Percentiles rank a stretch among this genome's conserved stretches.
These are phyloP conservation scores for Aspergillus ochraceoroseus DNA, from an alignment of 2,329 filamentous ascomycete genomes.

Conservation along the genomic window DNA sequence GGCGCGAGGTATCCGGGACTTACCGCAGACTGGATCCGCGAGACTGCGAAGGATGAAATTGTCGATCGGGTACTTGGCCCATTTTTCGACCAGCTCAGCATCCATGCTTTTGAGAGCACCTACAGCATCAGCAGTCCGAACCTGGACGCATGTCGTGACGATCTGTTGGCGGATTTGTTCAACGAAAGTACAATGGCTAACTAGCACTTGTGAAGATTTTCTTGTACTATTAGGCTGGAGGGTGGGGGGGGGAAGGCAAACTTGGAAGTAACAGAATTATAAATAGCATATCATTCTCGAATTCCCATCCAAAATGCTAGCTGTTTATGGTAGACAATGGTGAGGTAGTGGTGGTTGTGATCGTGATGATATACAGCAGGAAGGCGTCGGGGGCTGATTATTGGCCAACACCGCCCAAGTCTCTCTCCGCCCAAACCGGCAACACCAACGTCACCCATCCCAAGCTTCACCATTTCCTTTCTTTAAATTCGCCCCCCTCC, in stretches of 20 bases:
- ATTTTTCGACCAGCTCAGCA: slow-evolving; percentile 87
- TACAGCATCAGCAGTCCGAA: slow-evolving; percentile 77
- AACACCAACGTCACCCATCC: slow-evolving; percentile 18
- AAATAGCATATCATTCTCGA: too few species aligned
- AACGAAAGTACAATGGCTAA: slow-evolving; percentile 61
- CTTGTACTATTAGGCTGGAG: too few species aligned
- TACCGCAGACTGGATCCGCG: slow-evolving; percentile 47
- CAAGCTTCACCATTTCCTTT: slow-evolving; percentile 10
- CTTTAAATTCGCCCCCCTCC: slow-evolving; percentile 1
- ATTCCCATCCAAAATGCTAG: not conserved
- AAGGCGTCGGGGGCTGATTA: slow-evolving; percentile 4
- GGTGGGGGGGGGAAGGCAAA: too few species aligned
- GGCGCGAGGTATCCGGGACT: slow-evolving; percentile 41
- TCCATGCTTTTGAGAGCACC: slow-evolving; percentile 86
- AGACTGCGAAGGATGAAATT: slow-evolving; percentile 56
- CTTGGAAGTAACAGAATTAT: too few species aligned
- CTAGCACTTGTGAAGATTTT: slow-evolving; percentile 1
- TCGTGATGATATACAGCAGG: slow-evolving; percentile 14
- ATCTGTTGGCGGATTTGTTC: slow-evolving; percentile 69
- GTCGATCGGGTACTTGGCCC: slow-evolving; percentile 74
- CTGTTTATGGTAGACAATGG: not conserved
- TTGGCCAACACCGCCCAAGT: slow-evolving; percentile 21
- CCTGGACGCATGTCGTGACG: slow-evolving; percentile 57
- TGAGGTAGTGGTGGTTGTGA: not conserved
- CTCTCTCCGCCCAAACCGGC: slow-evolving; percentile 15